These are phyloP conservation scores for Schrenkiella parvula DNA, from an alignment of 345 rosid species.

Conservation along the genomic window DNA sequence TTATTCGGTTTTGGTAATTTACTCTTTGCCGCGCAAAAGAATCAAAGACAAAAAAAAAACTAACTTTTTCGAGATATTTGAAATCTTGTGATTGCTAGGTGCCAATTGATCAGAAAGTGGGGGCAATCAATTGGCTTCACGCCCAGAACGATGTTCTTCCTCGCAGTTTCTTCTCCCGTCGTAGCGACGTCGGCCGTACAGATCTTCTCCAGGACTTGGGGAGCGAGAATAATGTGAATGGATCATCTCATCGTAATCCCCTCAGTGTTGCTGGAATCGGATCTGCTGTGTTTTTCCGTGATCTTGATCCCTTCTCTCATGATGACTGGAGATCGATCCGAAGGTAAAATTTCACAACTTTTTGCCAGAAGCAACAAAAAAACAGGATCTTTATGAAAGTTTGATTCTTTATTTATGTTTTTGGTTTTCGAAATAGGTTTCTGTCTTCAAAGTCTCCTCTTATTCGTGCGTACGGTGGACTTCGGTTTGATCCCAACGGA, in stretches of 20 bases:
- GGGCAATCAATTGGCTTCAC: conserved; percentile 82
- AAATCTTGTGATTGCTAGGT: conserved; percentile 38
- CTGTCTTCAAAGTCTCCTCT: conserved; percentile 59
- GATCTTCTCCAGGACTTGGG: conserved; percentile 31
- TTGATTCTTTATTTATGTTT: neutral
- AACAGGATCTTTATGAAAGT: neutral
- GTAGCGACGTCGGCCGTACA: conserved; percentile 31
- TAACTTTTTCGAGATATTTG: neutral
- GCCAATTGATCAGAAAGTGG: conserved; percentile 52
- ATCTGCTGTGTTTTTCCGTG: conserved; percentile 63
- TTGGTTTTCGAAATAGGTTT: conserved; percentile 43
- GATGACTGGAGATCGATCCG: conserved; percentile 72
- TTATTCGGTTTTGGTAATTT: too few species aligned
- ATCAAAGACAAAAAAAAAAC: neutral
- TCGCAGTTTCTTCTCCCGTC: conserved; percentile 69
- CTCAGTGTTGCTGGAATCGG: conserved; percentile 85
- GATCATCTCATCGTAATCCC: conserved; percentile 31
- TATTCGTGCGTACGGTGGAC: conserved; percentile 88
- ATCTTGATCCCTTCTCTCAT: conserved; percentile 67
- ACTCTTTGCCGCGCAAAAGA: conserved; percentile 23
- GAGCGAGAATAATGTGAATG: conserved; percentile 35
- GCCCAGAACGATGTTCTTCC: conserved; percentile 62
- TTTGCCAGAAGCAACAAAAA: neutral
- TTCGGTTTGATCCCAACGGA: conserved; percentile 70
- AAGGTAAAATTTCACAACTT: conserved; percentile 38